These are phyloP conservation scores for Fusarium acutatum DNA, from an alignment of 2,329 filamentous ascomycete genomes.

Conservation along the genomic window DNA sequence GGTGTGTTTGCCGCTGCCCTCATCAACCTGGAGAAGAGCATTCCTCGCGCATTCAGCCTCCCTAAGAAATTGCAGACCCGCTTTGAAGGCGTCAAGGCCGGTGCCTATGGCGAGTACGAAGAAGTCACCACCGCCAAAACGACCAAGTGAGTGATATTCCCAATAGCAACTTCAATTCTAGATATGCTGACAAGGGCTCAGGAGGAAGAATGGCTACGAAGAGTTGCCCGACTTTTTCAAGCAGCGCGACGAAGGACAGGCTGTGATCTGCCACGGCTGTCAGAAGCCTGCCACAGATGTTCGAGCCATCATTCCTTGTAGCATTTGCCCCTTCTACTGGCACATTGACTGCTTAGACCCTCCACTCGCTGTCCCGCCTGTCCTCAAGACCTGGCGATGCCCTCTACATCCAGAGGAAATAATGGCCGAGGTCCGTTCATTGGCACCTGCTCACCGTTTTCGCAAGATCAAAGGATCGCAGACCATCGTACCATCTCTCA, in stretches of 20 bases:
- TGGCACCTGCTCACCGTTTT: conserved; percentile 68
- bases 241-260: conserved; percentile 77
- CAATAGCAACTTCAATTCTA: neutral
- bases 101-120: conserved; percentile 81
- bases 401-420: conserved; percentile 86
- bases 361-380: conserved; percentile 80
- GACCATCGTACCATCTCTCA: conserved; percentile 60
- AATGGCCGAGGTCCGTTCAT: conserved; percentile 65
- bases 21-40: conserved; percentile 71
- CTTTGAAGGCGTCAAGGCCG: conserved; percentile 83
- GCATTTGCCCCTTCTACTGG: conserved; percentile 83
- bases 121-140: conserved; percentile 69
- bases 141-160: conserved; percentile 63
- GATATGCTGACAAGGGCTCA: conserved; percentile 38
- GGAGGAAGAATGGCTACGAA: conserved; percentile 65
- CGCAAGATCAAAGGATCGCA: conserved; percentile 66
- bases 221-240: conserved; percentile 73
- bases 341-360: conserved; percentile 93
- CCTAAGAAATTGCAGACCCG: conserved; percentile 75
- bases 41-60: conserved; percentile 76
- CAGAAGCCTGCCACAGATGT: conserved; percentile 66
- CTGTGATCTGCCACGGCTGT: conserved; percentile 82
- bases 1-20: conserved; percentile 71
- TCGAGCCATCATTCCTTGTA: conserved; percentile 85
- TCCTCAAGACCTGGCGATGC: conserved; percentile 84